Evolutionary conservation across 1,284 basidiomycete genomes (phyloP).

Genomic region (Mycosarcoma mackinlayi): DNA sequence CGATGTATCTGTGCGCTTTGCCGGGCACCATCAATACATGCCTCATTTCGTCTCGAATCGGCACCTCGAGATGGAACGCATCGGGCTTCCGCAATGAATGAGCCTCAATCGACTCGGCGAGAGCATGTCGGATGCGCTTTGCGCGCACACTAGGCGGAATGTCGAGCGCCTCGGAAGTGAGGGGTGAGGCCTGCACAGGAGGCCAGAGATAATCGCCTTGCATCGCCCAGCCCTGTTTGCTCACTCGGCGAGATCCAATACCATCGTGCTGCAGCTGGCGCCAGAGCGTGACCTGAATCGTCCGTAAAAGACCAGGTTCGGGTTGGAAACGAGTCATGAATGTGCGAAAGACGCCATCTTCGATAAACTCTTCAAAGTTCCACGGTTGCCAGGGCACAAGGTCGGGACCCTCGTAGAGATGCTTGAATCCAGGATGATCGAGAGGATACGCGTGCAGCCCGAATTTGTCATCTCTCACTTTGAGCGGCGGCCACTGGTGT

Average conservation of each 20-base stretch:
- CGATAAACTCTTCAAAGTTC: slow-evolving; percentile 3
- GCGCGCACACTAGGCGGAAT: neutral
- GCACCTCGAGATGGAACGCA: neutral
- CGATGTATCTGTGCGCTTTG: neutral
- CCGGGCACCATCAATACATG: slow-evolving; percentile 3
- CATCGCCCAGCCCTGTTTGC: neutral
- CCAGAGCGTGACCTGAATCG: neutral
- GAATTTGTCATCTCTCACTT: neutral
- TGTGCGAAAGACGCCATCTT: neutral
- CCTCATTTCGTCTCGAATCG: neutral
- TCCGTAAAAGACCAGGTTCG: neutral
- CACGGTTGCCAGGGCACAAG: neutral
- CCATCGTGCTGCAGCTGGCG: neutral
- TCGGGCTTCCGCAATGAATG: neutral
- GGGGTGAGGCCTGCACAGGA: neutral
- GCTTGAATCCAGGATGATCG: neutral
- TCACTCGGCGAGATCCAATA: neutral
- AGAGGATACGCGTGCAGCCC: neutral
- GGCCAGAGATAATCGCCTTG: slow-evolving; percentile 22
- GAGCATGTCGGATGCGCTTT: neutral
- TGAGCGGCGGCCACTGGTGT: neutral
- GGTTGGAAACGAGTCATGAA: neutral
- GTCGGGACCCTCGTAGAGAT: neutral
- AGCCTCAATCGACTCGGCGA: neutral
- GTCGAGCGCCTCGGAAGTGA: neutral